These are phyloP conservation scores for Colletotrichum costaricense DNA, from an alignment of 2,329 filamentous ascomycete species.

Conservation along the genomic window DNA sequence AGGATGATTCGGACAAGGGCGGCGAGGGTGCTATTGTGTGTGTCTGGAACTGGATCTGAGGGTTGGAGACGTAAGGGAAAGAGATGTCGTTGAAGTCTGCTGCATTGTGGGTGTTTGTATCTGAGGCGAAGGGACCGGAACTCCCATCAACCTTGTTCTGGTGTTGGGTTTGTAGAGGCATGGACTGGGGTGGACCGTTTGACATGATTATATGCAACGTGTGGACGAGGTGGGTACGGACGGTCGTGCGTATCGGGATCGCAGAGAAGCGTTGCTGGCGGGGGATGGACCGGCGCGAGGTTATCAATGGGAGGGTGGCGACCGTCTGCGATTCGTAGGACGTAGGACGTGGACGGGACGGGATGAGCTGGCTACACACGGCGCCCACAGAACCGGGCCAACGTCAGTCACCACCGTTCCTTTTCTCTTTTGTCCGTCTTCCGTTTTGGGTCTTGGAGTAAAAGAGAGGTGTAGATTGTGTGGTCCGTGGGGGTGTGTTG, in stretches of 20 bases:
- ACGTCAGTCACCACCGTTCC: constrained; percentile 13
- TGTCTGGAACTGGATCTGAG: constrained; percentile 48
- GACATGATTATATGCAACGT: constrained; percentile 35
- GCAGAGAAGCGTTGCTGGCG: constrained; percentile 24
- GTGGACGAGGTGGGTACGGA: constrained; percentile 32
- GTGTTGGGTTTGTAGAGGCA: constrained; percentile 28
- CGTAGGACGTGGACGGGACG: neutral
- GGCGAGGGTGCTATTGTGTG: constrained; percentile 54
- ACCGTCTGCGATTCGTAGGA: constrained; percentile 33
- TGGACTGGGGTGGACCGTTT: constrained; percentile 35
- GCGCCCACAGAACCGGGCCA: constrained; percentile 14
- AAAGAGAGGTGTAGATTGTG: neutral
- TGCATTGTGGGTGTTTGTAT: constrained; percentile 32
- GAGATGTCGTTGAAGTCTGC: constrained; percentile 32
- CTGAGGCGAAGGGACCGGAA: constrained; percentile 32
- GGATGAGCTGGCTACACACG: constrained; percentile 6
- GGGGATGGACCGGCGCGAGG: constrained; percentile 38
- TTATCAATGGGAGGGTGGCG: constrained; percentile 41
- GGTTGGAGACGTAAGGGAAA: constrained; percentile 36
- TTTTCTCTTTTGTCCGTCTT: neutral
- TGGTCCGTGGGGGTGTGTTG: neutral
- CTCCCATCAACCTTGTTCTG: constrained; percentile 33
- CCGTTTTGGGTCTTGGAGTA: neutral
- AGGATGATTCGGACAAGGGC: constrained; percentile 40
- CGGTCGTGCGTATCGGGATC: constrained; percentile 31